Evolutionary conservation across 345 rosid species (phyloP).

Genomic region (Melaleuca alternifolia): DNA sequence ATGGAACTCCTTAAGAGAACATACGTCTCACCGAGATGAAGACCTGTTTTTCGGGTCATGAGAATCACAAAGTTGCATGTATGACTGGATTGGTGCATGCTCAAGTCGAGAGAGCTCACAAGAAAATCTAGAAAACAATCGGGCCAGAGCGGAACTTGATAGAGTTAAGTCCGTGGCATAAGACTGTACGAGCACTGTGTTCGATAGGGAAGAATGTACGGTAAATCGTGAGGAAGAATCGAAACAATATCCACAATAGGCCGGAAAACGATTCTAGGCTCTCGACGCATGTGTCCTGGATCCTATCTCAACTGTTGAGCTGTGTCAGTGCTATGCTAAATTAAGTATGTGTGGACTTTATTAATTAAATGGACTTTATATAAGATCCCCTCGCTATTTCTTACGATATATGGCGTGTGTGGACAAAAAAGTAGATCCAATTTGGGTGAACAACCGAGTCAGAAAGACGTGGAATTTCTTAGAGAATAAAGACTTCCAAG

Average conservation of each 20-base stretch:
- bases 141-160: not conserved
- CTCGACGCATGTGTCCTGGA: not conserved
- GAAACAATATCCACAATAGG: not conserved
- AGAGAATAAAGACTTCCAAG: no score
- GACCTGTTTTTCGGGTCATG: not conserved
- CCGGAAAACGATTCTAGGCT: not conserved
- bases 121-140: not conserved
- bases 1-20: not conserved
- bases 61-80: not conserved
- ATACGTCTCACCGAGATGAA: not conserved
- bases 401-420: no score
- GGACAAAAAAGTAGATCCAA: no score
- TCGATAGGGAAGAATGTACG: not conserved
- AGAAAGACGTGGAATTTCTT: no score
- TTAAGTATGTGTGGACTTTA: not conserved
- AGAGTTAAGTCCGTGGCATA: not conserved
- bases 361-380: not conserved
- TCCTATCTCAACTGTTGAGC: no score
- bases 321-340: not conserved
- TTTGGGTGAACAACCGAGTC: no score
- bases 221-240: not conserved
- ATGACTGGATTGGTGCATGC: not conserved
- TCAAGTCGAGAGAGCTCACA: not conserved
- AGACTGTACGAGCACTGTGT: not conserved
- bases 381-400: no score